A percentile compares a stretch with the other conserved stretches of the same genome.
These are phyloP conservation scores for Cyclostephanos invisitatus DNA, from an alignment of 108 stramenopile species.

Conservation along the genomic window DNA sequence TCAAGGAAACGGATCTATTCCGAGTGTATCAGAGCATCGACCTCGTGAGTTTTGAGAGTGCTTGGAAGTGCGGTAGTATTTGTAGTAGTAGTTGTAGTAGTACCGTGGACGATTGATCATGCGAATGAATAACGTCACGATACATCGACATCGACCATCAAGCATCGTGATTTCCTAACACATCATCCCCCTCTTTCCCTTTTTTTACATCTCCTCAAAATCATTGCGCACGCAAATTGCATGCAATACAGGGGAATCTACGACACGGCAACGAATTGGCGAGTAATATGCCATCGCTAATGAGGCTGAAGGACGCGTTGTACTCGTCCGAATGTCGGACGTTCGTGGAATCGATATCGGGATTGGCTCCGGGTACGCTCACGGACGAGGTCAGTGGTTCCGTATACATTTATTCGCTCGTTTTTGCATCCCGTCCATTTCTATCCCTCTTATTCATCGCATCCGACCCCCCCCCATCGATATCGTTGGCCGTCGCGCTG, in stretches of 20 bases:
- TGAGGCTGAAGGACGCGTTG: constrained; percentile 77
- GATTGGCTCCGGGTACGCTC: constrained; percentile 66
- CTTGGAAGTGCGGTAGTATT: too few relatives aligned
- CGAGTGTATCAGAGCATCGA: constrained; percentile 91
- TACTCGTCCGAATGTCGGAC: constrained; percentile 87
- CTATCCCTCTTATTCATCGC: not conserved
- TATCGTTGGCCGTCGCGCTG: too few relatives aligned
- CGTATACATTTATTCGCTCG: not conserved
- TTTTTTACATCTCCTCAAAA: not conserved
- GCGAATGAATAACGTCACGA: too few relatives aligned
- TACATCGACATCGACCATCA: too few relatives aligned
- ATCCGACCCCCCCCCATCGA: not conserved
- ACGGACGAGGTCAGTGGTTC: constrained; percentile 53
- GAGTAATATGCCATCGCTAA: constrained; percentile 64
- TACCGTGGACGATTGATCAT: too few relatives aligned
- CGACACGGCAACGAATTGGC: constrained; percentile 45
- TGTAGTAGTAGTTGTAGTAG: too few relatives aligned
- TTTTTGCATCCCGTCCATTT: not conserved
- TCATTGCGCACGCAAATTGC: constrained; percentile 13
- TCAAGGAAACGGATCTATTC: constrained; percentile 96
- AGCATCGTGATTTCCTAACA: too few relatives aligned
- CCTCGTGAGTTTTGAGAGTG: constrained; percentile 62
- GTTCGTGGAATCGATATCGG: constrained; percentile 78
- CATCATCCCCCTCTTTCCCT: constrained; percentile 36
- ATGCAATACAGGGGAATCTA: constrained; percentile 45